Percentiles rank a stretch among this genome's conserved stretches.
These are phyloP conservation scores for Penicillium sp. DNA, from an alignment of 2,329 filamentous ascomycete species.

Conservation along the genomic window DNA sequence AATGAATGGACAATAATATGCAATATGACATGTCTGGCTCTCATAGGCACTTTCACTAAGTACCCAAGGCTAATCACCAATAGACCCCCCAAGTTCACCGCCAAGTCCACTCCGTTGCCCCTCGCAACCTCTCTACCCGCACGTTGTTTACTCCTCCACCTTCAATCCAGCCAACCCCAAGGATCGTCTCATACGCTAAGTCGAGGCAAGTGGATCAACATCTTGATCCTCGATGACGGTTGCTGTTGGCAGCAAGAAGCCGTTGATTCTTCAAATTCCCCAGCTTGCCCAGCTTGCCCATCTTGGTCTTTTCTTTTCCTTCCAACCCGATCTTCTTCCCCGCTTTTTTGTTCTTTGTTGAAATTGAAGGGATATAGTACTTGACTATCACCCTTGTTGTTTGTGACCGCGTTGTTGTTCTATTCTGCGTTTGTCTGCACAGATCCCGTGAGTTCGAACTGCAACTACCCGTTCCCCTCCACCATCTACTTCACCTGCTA, in stretches of 20 bases:
- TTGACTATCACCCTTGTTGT: neutral
- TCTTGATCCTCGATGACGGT: constrained; percentile 19
- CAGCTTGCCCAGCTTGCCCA: constrained; percentile 10
- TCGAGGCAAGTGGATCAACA: constrained; percentile 16
- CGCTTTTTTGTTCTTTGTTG: constrained; percentile 6
- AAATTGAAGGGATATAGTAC: neutral
- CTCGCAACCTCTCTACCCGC: constrained; percentile 24
- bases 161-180: constrained; percentile 23
- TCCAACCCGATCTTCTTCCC: constrained; percentile 4
- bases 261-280: constrained; percentile 24
- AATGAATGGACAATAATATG: constrained; percentile 3
- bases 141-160: constrained; percentile 28
- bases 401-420: constrained; percentile 11
- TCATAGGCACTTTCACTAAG: neutral
- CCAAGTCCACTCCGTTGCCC: constrained; percentile 24
- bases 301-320: constrained; percentile 12
- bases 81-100: constrained; percentile 17
- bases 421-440: constrained; percentile 13
- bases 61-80: constrained; percentile 1
- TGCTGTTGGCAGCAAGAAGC: constrained; percentile 18
- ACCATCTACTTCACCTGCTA: constrained; percentile 5
- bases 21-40: constrained; percentile 6
- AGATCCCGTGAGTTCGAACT: constrained; percentile 17
- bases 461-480: constrained; percentile 12
- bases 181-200: constrained; percentile 17